Evolutionary conservation across 768 basidiomycete species (phyloP).

Genomic region (Gautieria morchelliformis): DNA sequence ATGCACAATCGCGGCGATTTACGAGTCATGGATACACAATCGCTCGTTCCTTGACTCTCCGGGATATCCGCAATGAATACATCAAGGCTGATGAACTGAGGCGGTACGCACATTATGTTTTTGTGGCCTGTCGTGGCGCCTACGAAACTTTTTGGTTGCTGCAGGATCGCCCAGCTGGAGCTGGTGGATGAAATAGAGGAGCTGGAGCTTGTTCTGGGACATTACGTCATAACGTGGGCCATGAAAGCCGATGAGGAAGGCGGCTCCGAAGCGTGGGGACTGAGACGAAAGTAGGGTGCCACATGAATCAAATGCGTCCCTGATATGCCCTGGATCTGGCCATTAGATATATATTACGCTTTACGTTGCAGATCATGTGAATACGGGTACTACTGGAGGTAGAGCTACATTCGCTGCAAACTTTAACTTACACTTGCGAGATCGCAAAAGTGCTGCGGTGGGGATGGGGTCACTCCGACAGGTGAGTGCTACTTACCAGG

Average conservation of each 20-base stretch:
- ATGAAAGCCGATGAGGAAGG: slow-evolving; percentile 11
- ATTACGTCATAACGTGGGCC: slow-evolving; percentile 87
- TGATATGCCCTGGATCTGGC: too few species aligned
- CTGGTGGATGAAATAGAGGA: slow-evolving; percentile 93
- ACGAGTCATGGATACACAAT: slow-evolving; percentile 42
- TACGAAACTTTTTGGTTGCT: not conserved
- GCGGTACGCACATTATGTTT: slow-evolving; percentile 33
- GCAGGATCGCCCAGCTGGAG: slow-evolving; percentile 71
- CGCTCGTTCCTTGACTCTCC: slow-evolving; percentile 53
- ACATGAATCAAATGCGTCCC: not conserved
- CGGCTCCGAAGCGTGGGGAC: not conserved
- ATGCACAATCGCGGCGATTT: slow-evolving; percentile 54
- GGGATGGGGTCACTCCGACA: too few species aligned
- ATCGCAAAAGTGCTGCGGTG: too few species aligned
- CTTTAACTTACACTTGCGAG: too few species aligned
- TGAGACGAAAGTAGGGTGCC: not conserved
- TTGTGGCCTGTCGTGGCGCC: not conserved
- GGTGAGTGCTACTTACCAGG: too few species aligned
- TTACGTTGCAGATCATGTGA: too few species aligned
- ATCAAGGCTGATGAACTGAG: slow-evolving; percentile 41
- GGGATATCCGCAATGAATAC: slow-evolving; percentile 51
- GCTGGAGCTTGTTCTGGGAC: slow-evolving; percentile 77
- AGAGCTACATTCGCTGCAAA: too few species aligned
- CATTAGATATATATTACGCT: too few species aligned
- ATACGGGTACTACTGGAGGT: too few species aligned